Evolutionary conservation across 345 rosid species (phyloP).

Genomic region (Carallia brachiata): DNA sequence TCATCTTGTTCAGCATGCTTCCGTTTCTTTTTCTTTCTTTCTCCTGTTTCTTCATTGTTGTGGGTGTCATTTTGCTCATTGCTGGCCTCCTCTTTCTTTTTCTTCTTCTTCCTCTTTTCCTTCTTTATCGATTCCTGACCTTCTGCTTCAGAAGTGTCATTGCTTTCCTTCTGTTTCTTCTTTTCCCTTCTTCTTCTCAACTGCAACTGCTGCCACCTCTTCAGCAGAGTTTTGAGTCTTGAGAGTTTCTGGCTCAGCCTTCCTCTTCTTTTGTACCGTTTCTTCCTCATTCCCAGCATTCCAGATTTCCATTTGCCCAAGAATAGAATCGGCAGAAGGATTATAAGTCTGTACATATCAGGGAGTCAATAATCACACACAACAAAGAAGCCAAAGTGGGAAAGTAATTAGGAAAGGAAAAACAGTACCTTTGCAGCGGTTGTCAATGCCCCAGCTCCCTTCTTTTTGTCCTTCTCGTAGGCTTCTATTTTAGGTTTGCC

Average conservation of each 20-base stretch:
- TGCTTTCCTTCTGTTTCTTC: constrained; percentile 31
- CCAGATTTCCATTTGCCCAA: no score
- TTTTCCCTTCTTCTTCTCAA: constrained; percentile 46
- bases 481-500: no score
- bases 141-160: constrained; percentile 8
- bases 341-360: no score
- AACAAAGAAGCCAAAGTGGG: no score
- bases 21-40: constrained; percentile 7
- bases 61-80: not conserved
- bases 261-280: constrained; percentile 25
- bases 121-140: constrained; percentile 31
- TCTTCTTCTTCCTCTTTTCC: constrained; percentile 38
- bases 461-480: no score
- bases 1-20: constrained; percentile 13
- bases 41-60: not conserved
- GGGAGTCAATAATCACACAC: no score
- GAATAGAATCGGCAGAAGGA: no score
- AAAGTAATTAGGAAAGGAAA: no score
- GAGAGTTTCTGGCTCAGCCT: constrained; percentile 15
- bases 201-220: constrained; percentile 6
- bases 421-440: no score
- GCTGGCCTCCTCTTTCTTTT: not conserved
- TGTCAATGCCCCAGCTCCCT: no score
- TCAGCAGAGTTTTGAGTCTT: constrained; percentile 4
- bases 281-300: constrained; percentile 15